A percentile compares a stretch with the other conserved stretches of the same genome.
These are phyloP conservation scores for Eimeria sp. DNA, from an alignment of 169 alveolate genomes.

Conservation along the genomic window DNA sequence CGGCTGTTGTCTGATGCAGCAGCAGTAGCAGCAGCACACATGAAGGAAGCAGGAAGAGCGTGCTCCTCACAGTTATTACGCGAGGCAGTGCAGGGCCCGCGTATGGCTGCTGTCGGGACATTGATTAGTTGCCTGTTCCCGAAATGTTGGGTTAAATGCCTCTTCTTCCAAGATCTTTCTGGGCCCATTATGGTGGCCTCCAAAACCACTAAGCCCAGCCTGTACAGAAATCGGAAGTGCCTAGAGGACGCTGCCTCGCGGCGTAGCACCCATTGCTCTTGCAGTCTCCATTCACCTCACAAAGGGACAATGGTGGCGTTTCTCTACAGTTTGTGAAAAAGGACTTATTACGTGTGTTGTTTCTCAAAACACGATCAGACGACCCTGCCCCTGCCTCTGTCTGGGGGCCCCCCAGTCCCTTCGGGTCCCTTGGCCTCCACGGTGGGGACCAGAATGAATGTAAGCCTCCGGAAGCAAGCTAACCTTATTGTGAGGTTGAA, in stretches of 20 bases:
- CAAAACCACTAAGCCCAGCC: background rate
- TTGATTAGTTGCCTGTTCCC: too few species aligned
- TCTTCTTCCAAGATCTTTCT: background rate
- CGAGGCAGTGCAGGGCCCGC: background rate
- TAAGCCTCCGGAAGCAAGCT: background rate
- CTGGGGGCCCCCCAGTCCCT: conserved; percentile 6
- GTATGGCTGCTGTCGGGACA: background rate
- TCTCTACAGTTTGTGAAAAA: background rate
- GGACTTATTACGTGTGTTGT: background rate
- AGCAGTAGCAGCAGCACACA: conserved; percentile 18
- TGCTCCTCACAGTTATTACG: background rate
- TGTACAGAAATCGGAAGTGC: background rate
- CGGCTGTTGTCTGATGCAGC: background rate
- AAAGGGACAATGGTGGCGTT: background rate
- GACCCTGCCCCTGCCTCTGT: background rate
- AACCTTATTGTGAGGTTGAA: background rate
- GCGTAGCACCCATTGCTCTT: background rate
- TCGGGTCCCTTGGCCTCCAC: background rate
- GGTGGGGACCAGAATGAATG: background rate
- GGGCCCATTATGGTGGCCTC: background rate
- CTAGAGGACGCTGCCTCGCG: background rate
- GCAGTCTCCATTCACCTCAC: background rate
- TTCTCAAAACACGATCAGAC: background rate
- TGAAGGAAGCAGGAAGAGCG: background rate
- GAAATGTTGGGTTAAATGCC: background rate